Evolutionary conservation across 192 early-diverging fungal species (phyloP).

Genomic region (Backusella parvicylindrica): DNA sequence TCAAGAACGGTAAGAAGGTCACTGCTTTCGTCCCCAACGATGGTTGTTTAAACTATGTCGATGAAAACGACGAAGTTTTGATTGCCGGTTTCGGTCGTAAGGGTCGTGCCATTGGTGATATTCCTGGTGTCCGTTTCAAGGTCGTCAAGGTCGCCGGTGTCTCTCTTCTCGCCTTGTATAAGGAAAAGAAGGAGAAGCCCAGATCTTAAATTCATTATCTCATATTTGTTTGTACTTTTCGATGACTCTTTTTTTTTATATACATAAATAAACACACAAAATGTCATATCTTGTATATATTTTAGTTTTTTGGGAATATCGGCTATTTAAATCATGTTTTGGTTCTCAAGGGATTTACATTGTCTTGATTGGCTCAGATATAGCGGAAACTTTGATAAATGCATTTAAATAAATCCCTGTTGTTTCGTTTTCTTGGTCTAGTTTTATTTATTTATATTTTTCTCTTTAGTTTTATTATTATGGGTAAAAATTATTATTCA

Average conservation of each 20-base stretch:
- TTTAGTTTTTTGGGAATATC: no score
- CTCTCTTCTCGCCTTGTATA: slow-evolving; percentile 97
- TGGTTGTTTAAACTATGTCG: slow-evolving; percentile 99
- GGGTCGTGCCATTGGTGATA: slow-evolving; percentile 98
- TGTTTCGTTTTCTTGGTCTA: no score
- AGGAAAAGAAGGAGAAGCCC: slow-evolving; percentile 99
- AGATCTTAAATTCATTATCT: slow-evolving; percentile 66
- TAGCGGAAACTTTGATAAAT: no score
- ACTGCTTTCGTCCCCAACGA: slow-evolving; percentile 99
- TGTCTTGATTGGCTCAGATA: no score
- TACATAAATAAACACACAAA: background rate
- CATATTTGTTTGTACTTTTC: background rate
- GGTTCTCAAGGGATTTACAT: no score
- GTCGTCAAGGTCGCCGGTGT: slow-evolving; percentile 99
- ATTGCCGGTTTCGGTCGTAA: slow-evolving; percentile 99
- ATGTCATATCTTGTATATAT: no score
- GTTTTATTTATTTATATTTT: background rate
- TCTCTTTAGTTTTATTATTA: slow-evolving; percentile 2
- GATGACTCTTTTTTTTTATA: background rate
- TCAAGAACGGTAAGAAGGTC: slow-evolving; percentile 99
- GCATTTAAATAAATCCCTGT: no score
- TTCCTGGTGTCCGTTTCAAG: slow-evolving; percentile 99
- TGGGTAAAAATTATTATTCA: slow-evolving; percentile 95
- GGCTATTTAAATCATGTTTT: no score
- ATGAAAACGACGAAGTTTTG: slow-evolving; percentile 99